phyloP scores from a whole-genome alignment of 75 land plant genomes.

The Sequoiadendron giganteum region DNA sequence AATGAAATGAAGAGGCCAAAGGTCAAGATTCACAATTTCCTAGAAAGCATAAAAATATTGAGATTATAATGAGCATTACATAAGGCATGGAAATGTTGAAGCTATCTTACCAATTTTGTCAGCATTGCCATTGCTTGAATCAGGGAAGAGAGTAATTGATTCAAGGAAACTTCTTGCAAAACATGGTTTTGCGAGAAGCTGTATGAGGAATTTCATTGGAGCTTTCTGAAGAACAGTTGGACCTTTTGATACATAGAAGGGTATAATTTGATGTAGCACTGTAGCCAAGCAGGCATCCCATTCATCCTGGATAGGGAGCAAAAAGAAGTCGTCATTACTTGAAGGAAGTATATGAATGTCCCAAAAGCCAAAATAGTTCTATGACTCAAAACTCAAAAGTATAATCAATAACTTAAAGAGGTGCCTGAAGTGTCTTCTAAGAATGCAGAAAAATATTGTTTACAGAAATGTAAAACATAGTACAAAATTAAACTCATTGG shows the following conservation, averaged over 20 bases:
- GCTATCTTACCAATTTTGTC: constrained; percentile 4
- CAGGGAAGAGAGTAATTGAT: constrained; percentile 10
- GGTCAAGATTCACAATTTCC: neutral
- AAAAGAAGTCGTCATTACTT: neutral
- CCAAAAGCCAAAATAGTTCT: neutral
- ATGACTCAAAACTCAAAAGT: neutral
- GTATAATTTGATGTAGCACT: constrained; percentile 3
- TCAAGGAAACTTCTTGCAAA: constrained; percentile 11
- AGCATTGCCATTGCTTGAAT: neutral
- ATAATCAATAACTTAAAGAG: neutral
- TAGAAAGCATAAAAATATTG: neutral
- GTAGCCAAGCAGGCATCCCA: constrained; percentile 11
- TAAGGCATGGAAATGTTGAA: neutral
- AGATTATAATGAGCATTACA: neutral
- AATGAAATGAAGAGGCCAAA: neutral
- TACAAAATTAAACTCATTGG: neutral
- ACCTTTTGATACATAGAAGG: constrained; percentile 4
- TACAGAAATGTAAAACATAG: neutral
- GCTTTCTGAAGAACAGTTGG: constrained; percentile 6
- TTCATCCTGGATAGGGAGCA: neutral
- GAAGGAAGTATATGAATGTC: neutral
- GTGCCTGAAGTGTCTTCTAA: neutral
- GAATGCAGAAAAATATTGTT: neutral
- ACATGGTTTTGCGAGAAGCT: constrained; percentile 7
- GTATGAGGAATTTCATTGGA: neutral